phyloP scores from a whole-genome alignment of 768 basidiomycete genomes.

The Inosperma sp. region DNA sequence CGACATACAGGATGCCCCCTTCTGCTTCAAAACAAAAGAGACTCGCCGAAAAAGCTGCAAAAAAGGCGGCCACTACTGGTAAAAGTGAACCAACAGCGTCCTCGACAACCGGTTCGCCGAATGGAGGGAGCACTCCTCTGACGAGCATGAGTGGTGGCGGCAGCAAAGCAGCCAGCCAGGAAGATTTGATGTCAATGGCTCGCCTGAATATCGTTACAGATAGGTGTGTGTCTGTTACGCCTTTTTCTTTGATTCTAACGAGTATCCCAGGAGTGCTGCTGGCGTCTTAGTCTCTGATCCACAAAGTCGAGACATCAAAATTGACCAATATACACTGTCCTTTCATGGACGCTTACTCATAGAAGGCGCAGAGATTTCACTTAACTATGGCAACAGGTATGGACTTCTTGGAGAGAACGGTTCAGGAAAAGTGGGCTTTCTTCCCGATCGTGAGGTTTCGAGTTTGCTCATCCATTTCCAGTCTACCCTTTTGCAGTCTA shows the following conservation, averaged over 20 bases:
- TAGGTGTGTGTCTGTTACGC: conserved; percentile 44
- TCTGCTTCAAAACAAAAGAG: conserved; percentile 90
- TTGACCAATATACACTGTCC: conserved; percentile 90
- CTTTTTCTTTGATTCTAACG: conserved; percentile 9
- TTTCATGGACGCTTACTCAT: conserved; percentile 81
- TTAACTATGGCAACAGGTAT: conserved; percentile 90
- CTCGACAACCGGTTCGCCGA: conserved; percentile 59
- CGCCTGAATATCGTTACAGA: conserved; percentile 89
- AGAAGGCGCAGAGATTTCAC: conserved; percentile 60
- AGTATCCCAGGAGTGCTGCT: conserved; percentile 66
- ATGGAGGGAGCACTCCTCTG: conserved; percentile 71
- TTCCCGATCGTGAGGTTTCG: conserved; percentile 4
- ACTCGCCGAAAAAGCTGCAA: conserved; percentile 90
- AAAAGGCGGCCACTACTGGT: conserved; percentile 51
- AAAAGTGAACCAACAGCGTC: conserved; percentile 45
- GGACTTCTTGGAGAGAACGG: conserved; percentile 97
- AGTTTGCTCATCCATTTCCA: conserved; percentile 26
- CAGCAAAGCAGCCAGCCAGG: conserved; percentile 74
- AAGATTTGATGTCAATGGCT: conserved; percentile 81
- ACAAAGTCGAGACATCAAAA: conserved; percentile 95
- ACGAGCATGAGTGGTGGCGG: conserved; percentile 77
- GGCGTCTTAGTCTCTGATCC: conserved; percentile 92
- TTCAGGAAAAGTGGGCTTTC: conserved; percentile 81
- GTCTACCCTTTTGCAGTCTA: conserved; percentile 95
- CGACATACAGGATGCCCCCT: conserved; percentile 51